Base-by-base conservation (phyloP, 306 rosid genomes). In the Lathyrus oleraceus region DNA sequence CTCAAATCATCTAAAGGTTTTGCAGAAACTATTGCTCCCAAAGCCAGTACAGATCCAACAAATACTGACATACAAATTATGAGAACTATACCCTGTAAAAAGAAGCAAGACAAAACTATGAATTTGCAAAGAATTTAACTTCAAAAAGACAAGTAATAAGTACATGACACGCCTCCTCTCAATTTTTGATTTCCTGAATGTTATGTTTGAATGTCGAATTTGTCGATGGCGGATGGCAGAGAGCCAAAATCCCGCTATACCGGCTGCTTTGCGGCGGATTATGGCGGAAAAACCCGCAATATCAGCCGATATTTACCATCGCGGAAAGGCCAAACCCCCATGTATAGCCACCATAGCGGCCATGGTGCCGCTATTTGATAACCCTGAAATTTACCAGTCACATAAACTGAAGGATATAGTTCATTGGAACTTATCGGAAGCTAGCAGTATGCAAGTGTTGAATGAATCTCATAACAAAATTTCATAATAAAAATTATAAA, bases 1-100 rank as follows among this genome's bases (percentile, higher is more conserved):
- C 76, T 60, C 60, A 95, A 87, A 83, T 89, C 96, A 71, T 95
- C 97, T 67, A 95, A 83, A 76, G 99, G 99, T 84, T 86, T 95
- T 47, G 91, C 92, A 51, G 97, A 89, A 83, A 91, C 96, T 58
- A 95, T 89, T 5, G 84, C 85, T 36, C 97, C 99, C 54, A 95
- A 89, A 32, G 99, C 90, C 59, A 95, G 79, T 25, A 95, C 88
- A 64, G 96, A 89, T 81, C 89, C 97, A 75, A 81, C 60, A 78
- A 91, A 95, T 70, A 95, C 45, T 28, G 82, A 69, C 82, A 85
- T 76, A 65, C 87, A 87, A 68, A 89, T 61, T 69, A 86, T 73
- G 73, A 95, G 95, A 76, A 85, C 76, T 73, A 89, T 84, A 70
- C 97, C 96, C 99, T 95, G 95, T 21, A 69, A 65, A 64, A 76